Base-by-base conservation (phyloP, 1,284 basidiomycete genomes). In the Pseudozyma flocculosa region DNA sequence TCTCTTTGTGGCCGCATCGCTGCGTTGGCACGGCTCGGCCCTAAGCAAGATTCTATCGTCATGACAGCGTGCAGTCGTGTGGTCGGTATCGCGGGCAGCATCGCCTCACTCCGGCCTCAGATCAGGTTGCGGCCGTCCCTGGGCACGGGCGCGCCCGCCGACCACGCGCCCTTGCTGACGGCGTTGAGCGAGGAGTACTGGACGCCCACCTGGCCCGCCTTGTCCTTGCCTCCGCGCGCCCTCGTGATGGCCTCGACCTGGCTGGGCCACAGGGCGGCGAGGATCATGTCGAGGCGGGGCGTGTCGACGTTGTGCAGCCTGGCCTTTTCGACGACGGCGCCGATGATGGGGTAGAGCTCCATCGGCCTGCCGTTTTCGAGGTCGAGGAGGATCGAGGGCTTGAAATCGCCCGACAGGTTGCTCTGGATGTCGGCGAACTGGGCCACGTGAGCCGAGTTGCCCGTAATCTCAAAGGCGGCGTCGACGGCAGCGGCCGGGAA, bases 311-410 rank as follows among this genome's bases (percentile, higher is more conserved):
- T 43, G 7, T 41, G 13, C 29, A 42, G 19, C 9, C 74, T 58
- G 1, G 72, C 73, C 21, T 45, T 56, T 3, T 44, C 36, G 9
- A 71, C 50, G 10, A 76, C 40, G 38, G 64, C 61, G 1, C 61
- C 68, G 15, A 76, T 51, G 48, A 74, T 73, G 10, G 61, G 49
- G 21, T 68, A 58, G 38, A 76, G 42, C 48, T 76, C 74, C 71
- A 75, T 75, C 19, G 72, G 72, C 15, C 72, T 43, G 5, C 48
- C 50, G 14, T 61, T 66, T 21, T 76, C 72, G 10, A 76, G 45
- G 36, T 76, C 74, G 15, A 75, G 43, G 29, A 76, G 49, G 26
- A 76, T 68, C 21, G 58, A 63, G 0, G 74, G 74, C 54, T 76
- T 76, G 50, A 76, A 76, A 19, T 42, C 37, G 2, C 45, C 34